Base-by-base conservation (phyloP, 2,329 filamentous ascomycete genomes). In the Botrytis cinerea region DNA sequence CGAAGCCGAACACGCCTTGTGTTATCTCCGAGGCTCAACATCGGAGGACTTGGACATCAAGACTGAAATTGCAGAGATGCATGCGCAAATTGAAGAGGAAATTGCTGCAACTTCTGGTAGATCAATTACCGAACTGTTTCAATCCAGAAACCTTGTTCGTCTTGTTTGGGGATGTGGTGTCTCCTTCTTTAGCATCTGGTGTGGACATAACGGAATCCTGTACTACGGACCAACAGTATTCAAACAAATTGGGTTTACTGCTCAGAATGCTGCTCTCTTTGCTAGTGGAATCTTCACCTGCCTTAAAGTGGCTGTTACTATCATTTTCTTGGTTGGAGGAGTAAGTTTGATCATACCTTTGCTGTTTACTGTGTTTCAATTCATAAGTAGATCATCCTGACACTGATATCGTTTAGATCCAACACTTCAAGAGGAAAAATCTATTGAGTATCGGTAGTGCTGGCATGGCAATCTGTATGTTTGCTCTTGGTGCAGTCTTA, bases 1-100 rank as follows among this genome's bases (percentile, higher is more conserved):
- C 38, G 91, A 90, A 81, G 88, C 82, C n/a, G 83, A 87, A 4
- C 28, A 73, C 12, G 77, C 83, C 73, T 86, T 94, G 75, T 82
- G 84, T 32, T 87, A 85, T 84, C 83, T 87, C 18, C 83, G 86
- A 4, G 85, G 85, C 6, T 63, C 60, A n/a, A 85, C 83, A 20
- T 78, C 77, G 1, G 75, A 80, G 8, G 78, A 81, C 28, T 32
- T 71, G 45, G 82, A 83, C 5, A 78, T 80, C 66, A 79, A 80
- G 70, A 82, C 83, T 80, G 74, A 76, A 68, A 82, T 83, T 74
- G 78, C 80, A 4, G 83, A 85, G 75, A 84, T 85, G 46, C 73
- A 86, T 6, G 82, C 82, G 5, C 84, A 84, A n/a, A 84, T 87
- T 62, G 82, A 84, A 54, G 84, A 87, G 70, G 86, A 88, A 72